phyloP scores from a whole-genome alignment of 306 rosid species.

The Arachis hypogaea region DNA sequence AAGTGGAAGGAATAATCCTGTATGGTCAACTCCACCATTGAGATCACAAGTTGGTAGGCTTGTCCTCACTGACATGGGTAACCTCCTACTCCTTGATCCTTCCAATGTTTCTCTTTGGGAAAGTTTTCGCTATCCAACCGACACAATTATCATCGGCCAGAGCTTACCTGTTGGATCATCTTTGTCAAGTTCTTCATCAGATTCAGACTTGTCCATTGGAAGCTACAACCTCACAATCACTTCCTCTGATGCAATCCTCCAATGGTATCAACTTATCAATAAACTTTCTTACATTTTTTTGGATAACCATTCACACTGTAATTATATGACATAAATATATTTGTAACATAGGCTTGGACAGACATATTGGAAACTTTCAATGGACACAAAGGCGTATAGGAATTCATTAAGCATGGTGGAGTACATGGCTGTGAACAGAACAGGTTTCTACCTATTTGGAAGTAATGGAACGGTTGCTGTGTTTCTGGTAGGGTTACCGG shows the following conservation, averaged over 20 bases:
- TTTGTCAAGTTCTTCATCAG: constrained; percentile 54
- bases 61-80: constrained; percentile 71
- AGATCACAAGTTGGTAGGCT: constrained; percentile 53
- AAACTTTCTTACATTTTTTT: no score
- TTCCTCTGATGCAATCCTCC: constrained; percentile 66
- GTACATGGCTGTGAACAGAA: constrained; percentile 59
- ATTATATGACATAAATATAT: no score
- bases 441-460: constrained; percentile 70
- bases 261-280: constrained; percentile 47
- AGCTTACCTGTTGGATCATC: constrained; percentile 53
- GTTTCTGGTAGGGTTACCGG: constrained; percentile 53
- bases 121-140: constrained; percentile 81
- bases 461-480: constrained; percentile 51
- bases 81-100: constrained; percentile 68
- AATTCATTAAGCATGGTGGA: constrained; percentile 51
- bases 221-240: constrained; percentile 54
- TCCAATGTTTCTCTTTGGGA: constrained; percentile 85
- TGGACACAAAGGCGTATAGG: constrained; percentile 48
- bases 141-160: constrained; percentile 84
- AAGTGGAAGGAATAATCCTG: constrained; percentile 36
- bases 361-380: constrained; percentile 78
- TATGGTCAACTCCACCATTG: constrained; percentile 80
- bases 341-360: constrained; percentile 43
- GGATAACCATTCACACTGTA: no score
- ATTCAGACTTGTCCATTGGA: constrained; percentile 60